Evolutionary conservation across 192 early-diverging fungal genomes (phyloP), one percentile per base, ranked within the genome.

Genomic region (Coemansia sp.): DNA sequence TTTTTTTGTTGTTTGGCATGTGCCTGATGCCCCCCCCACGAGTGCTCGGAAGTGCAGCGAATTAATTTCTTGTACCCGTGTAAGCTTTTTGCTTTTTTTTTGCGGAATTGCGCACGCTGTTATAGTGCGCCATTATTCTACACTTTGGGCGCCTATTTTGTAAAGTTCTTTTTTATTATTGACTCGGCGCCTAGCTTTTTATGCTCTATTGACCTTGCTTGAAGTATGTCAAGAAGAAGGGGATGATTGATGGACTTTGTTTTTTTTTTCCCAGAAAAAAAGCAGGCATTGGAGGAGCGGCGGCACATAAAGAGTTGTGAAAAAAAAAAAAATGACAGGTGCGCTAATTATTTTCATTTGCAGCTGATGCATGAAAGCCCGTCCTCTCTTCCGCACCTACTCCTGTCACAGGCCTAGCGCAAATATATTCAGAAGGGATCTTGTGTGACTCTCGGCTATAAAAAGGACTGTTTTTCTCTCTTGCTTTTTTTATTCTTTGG

Each of bases 391-490:
- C 38, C 31, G 31, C 31, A 31, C 9, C 38, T 39, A 9, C 13
- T 84, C 86, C 33, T 85, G 71, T 61, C 79, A 67, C 23, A 70
- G 64, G 23, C 13, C 13, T 33, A 8, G 50, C 26, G 26, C 41
- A 28, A 13, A 31, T 28, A 14, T 23, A 50, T 50, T 39, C 9
- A 8, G 1, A 8, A 43, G 38, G 1, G 13, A 43, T 43, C 41
- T 1, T 53, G 50, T 31, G 50, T 21, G 28, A 13, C 50, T 26
- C 12, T 14, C 60, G 39, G 18, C 5, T 64, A 65, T 65, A 65
- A 65, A 65, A 65, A 52, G 53, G 26, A 33, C 18, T 3, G 16
- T 12, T 21, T 23, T n/a, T 10, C 37, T 16, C 38, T 12, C n/a
- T 33, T 45, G 25, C 61, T 31, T 47, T 4, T 18, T 23, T 11